These are phyloP conservation scores for Podila verticillata DNA, from an alignment of 192 early-diverging fungal species.

Conservation along the genomic window DNA sequence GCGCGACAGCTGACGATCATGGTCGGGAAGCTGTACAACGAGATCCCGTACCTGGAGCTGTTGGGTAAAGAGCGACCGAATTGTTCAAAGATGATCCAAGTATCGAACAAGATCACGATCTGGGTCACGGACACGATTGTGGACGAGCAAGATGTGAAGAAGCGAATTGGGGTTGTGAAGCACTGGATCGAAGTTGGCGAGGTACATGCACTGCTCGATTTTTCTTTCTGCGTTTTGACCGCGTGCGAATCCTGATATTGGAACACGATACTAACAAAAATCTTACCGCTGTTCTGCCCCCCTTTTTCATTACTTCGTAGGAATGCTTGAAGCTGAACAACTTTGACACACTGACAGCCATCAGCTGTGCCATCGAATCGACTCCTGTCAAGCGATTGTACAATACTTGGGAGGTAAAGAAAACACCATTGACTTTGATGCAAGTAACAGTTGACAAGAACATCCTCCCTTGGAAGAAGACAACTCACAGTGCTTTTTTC, in stretches of 20 bases:
- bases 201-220: too few relatives aligned
- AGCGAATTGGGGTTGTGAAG: conserved; percentile 72
- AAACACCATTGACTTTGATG: too few relatives aligned
- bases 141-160: conserved; percentile 72
- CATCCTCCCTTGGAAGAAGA: too few relatives aligned
- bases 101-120: conserved; percentile 67
- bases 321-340: conserved; percentile 47
- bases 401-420: conserved; percentile 50
- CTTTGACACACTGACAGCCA: conserved; percentile 42
- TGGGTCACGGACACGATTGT: conserved; percentile 80
- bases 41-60: conserved; percentile 78
- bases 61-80: conserved; percentile 71
- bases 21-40: conserved; percentile 70
- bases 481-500: background rate
- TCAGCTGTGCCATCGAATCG: conserved; percentile 40
- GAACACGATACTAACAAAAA: background rate
- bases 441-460: too few relatives aligned
- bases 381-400: conserved; percentile 33
- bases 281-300: background rate
- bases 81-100: conserved; percentile 64
- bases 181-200: conserved; percentile 83
- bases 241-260: conserved; percentile 8
- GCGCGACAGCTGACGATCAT: conserved; percentile 90
- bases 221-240: too few relatives aligned
- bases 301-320: background rate